Evolutionary conservation across 2,329 filamentous ascomycete species (phyloP).

Genomic region (Talaromyces pinophilus): DNA sequence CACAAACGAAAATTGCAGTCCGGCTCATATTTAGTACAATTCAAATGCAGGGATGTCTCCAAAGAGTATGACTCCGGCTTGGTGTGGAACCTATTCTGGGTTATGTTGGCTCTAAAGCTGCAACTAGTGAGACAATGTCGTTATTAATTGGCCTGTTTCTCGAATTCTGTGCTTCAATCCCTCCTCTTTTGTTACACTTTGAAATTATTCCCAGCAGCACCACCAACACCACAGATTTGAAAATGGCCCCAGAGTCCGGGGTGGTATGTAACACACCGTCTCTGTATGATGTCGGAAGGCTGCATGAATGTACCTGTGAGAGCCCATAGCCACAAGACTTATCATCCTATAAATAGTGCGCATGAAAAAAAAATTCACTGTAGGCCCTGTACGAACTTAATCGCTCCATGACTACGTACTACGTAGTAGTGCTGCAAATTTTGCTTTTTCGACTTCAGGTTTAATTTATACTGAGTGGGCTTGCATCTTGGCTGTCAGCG

Average conservation of each 20-base stretch:
- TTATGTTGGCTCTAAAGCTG: not conserved
- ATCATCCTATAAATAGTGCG: not conserved
- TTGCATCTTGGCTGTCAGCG: not conserved
- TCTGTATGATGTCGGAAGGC: not conserved
- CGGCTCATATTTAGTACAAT: not conserved
- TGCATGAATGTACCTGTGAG: not conserved
- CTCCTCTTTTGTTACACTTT: not conserved
- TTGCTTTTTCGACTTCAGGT: not conserved
- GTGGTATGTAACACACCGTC: not conserved
- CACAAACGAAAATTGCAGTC: not conserved
- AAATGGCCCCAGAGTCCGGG: not conserved
- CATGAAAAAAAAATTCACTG: not conserved
- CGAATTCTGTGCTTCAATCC: not conserved
- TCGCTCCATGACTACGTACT: not conserved
- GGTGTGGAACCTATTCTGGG: not conserved
- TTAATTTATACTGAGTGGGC: not conserved
- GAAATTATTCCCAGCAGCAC: not conserved
- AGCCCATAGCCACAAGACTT: not conserved
- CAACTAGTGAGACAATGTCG: not conserved
- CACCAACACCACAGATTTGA: not conserved
- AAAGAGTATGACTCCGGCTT: not conserved
- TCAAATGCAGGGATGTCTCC: not conserved
- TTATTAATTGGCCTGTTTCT: not conserved
- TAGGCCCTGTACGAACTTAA: not conserved
- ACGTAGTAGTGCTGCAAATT: not conserved